Evolutionary conservation across 2,329 filamentous ascomycete species (phyloP).

Genomic region (Cercospora brassicicola): DNA sequence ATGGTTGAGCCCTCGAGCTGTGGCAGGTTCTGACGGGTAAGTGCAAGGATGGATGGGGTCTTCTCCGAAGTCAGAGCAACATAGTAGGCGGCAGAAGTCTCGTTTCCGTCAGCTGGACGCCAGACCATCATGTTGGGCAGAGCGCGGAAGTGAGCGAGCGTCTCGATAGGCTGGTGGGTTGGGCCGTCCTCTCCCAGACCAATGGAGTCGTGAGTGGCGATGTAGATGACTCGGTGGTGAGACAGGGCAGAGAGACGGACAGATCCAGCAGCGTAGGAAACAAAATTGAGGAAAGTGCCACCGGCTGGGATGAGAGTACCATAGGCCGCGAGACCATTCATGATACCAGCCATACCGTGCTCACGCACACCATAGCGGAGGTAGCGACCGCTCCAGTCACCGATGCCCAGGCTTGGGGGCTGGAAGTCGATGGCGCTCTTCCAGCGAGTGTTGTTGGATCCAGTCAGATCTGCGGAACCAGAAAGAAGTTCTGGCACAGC

Average conservation of each 20-base stretch:
- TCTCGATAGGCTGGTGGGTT: conserved; percentile 99
- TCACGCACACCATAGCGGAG: conserved; percentile 89
- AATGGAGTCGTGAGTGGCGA: conserved; percentile 98
- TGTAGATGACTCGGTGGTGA: conserved; percentile 86
- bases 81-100: conserved; percentile 97
- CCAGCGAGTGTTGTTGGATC: conserved; percentile 98
- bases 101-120: conserved; percentile 97
- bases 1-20: conserved; percentile 94
- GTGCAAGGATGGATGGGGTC: conserved; percentile 88
- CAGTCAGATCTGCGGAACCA: conserved; percentile 95
- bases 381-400: conserved; percentile 88
- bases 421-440: conserved; percentile 98
- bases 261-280: conserved; percentile 93
- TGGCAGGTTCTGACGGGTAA: conserved; percentile 97
- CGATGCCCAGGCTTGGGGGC: conserved; percentile 79
- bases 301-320: conserved; percentile 90
- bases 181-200: conserved; percentile 98
- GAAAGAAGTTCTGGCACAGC: conserved; percentile 87
- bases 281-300: conserved; percentile 99
- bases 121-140: conserved; percentile 99
- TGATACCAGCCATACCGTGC: conserved; percentile 87
- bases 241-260: conserved; percentile 92
- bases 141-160: conserved; percentile 95
- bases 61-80: conserved; percentile 83
- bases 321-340: conserved; percentile 94